Evolutionary conservation across 768 basidiomycete species (phyloP).

Genomic region (Boletus tylopilopsis): DNA sequence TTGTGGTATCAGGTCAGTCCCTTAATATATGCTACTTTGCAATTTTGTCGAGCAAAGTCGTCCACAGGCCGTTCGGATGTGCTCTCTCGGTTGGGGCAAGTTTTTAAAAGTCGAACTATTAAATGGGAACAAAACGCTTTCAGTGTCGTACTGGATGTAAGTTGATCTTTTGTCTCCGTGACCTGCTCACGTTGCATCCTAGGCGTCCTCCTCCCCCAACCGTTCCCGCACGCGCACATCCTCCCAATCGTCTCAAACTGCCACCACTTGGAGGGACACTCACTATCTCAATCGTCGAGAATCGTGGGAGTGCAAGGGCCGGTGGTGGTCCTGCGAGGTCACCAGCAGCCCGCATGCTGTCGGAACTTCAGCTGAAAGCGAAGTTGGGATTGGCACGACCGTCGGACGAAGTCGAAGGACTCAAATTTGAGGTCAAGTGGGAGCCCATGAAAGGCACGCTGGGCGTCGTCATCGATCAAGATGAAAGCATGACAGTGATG

Average conservation of each 20-base stretch:
- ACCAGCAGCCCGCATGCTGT: constrained; percentile 50
- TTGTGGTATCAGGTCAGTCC: constrained; percentile 66
- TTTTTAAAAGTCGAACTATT: constrained; percentile 69
- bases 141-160: constrained; percentile 87
- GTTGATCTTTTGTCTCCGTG: constrained; percentile 16
- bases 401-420: constrained; percentile 73
- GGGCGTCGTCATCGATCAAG: constrained; percentile 51
- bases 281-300: constrained; percentile 65
- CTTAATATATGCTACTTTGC: neutral
- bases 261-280: constrained; percentile 69
- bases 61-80: constrained; percentile 63
- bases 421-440: constrained; percentile 73
- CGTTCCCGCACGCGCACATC: constrained; percentile 28
- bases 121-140: constrained; percentile 62
- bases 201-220: constrained; percentile 39
- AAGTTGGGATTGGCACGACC: constrained; percentile 53
- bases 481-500: constrained; percentile 40
- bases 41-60: neutral
- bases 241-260: constrained; percentile 36
- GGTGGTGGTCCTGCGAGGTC: constrained; percentile 49
- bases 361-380: constrained; percentile 59
- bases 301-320: constrained; percentile 36
- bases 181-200: constrained; percentile 4
- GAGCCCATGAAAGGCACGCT: constrained; percentile 66
- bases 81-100: constrained; percentile 84